phyloP scores from a whole-genome alignment of 805 yeast species.

The Candida tibetensis region DNA sequence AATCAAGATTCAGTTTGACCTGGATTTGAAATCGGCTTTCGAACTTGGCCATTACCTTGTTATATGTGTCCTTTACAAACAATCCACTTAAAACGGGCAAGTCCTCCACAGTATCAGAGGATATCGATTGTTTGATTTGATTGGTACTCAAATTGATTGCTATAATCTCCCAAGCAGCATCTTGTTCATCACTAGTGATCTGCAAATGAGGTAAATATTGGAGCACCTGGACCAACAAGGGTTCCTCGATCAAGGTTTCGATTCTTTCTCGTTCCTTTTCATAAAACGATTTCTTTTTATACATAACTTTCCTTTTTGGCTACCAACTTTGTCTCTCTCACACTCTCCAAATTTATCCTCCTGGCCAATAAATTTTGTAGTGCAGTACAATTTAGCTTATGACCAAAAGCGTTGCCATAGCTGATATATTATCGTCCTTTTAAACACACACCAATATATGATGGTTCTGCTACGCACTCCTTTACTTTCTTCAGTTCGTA shows the following conservation, averaged over 20 bases:
- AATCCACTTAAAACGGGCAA: conserved; percentile 27
- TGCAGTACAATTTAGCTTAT: too few species aligned
- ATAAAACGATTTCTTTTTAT: conserved; percentile 21
- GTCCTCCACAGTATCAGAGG: conserved; percentile 13
- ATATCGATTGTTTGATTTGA: conserved; percentile 13
- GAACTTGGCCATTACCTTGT: conserved; percentile 16
- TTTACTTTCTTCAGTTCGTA: neutral
- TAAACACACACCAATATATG: too few species aligned
- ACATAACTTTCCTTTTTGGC: neutral
- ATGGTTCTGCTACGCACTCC: too few species aligned
- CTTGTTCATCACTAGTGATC: conserved; percentile 18
- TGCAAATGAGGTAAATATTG: conserved; percentile 33
- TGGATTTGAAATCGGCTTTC: conserved; percentile 1
- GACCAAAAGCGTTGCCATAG: too few species aligned
- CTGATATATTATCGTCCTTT: too few species aligned
- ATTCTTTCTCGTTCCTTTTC: conserved; percentile 24
- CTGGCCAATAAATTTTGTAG: too few species aligned
- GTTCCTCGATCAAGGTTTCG: conserved; percentile 21
- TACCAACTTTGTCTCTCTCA: too few species aligned
- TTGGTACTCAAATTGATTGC: conserved; percentile 30
- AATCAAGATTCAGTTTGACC: too few species aligned
- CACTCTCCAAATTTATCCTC: too few species aligned
- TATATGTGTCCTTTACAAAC: conserved; percentile 21
- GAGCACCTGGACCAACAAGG: conserved; percentile 27
- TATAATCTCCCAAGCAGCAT: conserved; percentile 32